phyloP scores from a whole-genome alignment of 192 early-diverging fungal genomes.

The Backusella sp. region DNA sequence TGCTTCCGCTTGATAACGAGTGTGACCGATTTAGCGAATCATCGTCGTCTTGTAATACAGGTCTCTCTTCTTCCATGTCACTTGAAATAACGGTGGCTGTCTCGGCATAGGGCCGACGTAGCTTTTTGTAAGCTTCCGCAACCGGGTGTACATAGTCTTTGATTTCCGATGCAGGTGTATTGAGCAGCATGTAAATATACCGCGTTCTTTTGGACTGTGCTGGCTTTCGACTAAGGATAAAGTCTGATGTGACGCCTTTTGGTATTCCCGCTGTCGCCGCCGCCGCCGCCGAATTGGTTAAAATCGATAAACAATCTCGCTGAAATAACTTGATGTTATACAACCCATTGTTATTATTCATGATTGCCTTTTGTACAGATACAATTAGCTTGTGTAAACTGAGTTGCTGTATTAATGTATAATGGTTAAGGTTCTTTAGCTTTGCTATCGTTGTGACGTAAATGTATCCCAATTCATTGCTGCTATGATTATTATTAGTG shows the following conservation, averaged over 20 bases:
- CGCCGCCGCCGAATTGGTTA: neutral
- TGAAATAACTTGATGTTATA: neutral
- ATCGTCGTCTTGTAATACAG: neutral
- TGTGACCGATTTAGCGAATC: neutral
- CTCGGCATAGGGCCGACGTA: conserved; percentile 16
- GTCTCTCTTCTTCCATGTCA: neutral
- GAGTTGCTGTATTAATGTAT: conserved; percentile 1
- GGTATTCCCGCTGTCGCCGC: neutral
- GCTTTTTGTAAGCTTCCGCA: neutral
- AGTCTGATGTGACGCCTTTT: neutral
- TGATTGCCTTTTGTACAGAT: neutral
- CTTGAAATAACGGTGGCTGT: conserved; percentile 2
- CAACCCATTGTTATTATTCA: neutral
- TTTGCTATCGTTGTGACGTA: conserved; percentile 1
- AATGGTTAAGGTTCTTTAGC: neutral
- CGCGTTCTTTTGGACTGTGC: conserved; percentile 1
- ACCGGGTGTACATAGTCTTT: conserved; percentile 12
- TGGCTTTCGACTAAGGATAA: neutral
- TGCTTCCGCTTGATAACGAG: neutral
- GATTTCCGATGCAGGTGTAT: neutral
- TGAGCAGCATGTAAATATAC: conserved; percentile 20
- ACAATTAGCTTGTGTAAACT: neutral
- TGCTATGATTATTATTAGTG: neutral
- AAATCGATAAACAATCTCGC: neutral
- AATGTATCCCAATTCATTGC: neutral